These are phyloP conservation scores for Fusarium piperis DNA, from an alignment of 2,329 filamentous ascomycete species.

Conservation along the genomic window DNA sequence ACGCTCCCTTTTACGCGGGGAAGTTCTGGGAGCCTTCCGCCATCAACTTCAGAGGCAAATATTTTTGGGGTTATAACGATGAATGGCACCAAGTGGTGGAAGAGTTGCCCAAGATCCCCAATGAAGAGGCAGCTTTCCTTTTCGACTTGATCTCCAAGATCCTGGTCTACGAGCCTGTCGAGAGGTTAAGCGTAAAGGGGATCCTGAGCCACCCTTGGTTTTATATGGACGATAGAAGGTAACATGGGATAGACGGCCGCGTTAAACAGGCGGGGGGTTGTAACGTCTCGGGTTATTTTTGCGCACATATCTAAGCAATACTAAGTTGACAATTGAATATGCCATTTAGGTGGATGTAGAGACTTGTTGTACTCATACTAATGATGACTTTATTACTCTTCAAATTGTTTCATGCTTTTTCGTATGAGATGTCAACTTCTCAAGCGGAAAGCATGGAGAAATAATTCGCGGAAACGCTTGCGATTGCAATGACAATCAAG, in stretches of 20 bases:
- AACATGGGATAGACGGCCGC: background rate
- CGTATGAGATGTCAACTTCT: background rate
- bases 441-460: too few relatives aligned
- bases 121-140: constrained; percentile 33
- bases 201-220: constrained; percentile 41
- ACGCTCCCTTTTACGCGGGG: constrained; percentile 1
- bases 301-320: background rate
- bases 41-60: constrained; percentile 15
- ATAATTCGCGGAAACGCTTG: too few relatives aligned
- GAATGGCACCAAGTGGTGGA: constrained; percentile 10
- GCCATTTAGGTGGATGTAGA: background rate
- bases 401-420: background rate
- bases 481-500: background rate
- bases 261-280: too few relatives aligned
- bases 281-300: background rate
- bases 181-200: constrained; percentile 29
- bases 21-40: constrained; percentile 34
- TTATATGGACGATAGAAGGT: background rate
- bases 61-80: constrained; percentile 25
- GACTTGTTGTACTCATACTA: background rate
- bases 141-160: constrained; percentile 37
- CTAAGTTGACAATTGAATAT: too few relatives aligned
- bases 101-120: constrained; percentile 30
- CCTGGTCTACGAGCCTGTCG: constrained; percentile 35
- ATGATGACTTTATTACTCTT: background rate